phyloP scores from a whole-genome alignment of 2,329 filamentous ascomycete genomes.

The Fusarium multiceps region DNA sequence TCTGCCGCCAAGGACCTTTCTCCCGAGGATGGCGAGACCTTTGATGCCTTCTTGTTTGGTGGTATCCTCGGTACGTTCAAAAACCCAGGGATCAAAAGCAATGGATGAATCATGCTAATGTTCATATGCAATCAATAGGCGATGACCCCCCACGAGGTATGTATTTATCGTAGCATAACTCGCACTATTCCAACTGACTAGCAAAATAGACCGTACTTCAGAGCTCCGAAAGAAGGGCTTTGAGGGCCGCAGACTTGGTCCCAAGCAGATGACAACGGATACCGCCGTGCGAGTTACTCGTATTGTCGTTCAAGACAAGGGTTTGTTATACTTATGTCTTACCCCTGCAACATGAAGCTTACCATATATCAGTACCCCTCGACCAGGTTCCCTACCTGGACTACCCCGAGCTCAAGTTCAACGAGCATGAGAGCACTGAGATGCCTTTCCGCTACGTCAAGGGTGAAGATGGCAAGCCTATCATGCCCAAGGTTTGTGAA shows the following conservation, averaged over 20 bases:
- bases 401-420: slow-evolving; percentile 88
- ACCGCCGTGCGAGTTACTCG: slow-evolving; percentile 95
- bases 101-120: slow-evolving; percentile 20
- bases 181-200: slow-evolving; percentile 25
- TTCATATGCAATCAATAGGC: slow-evolving; percentile 61
- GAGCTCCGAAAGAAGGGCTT: slow-evolving; percentile 96
- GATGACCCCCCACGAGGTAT: slow-evolving; percentile 93
- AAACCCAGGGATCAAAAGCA: background rate
- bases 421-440: slow-evolving; percentile 91
- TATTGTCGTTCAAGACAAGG: slow-evolving; percentile 84
- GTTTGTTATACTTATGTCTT: slow-evolving; percentile 60
- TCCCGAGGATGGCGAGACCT: slow-evolving; percentile 83
- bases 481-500: slow-evolving; percentile 83
- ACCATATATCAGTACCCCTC: slow-evolving; percentile 70
- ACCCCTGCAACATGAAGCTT: slow-evolving; percentile 4
- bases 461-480: slow-evolving; percentile 76
- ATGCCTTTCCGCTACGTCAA: slow-evolving; percentile 99
- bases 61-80: slow-evolving; percentile 83
- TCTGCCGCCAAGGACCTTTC: slow-evolving; percentile 82
- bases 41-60: slow-evolving; percentile 94
- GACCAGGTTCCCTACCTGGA: slow-evolving; percentile 85
- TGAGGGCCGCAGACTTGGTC: slow-evolving; percentile 84
- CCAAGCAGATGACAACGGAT: slow-evolving; percentile 98
- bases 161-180: slow-evolving; percentile 41
- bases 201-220: slow-evolving; percentile 82